Base-by-base conservation (phyloP, 1,139 yeast genomes). In the Saccharomyces hybrid region DNA sequence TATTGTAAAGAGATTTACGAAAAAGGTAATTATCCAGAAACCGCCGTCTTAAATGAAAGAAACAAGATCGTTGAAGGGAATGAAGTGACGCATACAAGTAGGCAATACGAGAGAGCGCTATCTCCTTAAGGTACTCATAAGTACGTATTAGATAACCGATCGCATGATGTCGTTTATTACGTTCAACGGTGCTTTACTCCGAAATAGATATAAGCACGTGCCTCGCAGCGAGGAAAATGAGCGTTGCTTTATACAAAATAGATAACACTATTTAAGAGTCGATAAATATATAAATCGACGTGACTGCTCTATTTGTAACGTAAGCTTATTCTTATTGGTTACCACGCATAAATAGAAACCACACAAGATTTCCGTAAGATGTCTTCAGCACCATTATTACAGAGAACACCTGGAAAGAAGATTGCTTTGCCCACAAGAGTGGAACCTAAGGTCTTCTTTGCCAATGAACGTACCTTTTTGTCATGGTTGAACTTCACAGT, bases 401-500 rank as follows among this genome's bases (percentile, higher is more conserved):
- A 83, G 68, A 76, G 80, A 59, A 76, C 83, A 28, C 85, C 70
- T 62, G 90, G 90, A 61, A 93, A 93, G 74, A 86, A 98, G 76
- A 93, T 93, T 65, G 98, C 99, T 8, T 80, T 95, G 56, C 99
- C 99, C 52, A 95, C 97, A 46, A 81, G 99, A 62, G 97, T 93
- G 30, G 99, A 93, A 73, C 99, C 99, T 63, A 93, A 93, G 73
- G 99, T 93, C 34, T 93, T 93, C 77, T 93, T 93, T 68, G 99
- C 99, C 68, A 93, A 95, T 70, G 99, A 93, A 75, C 88, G 99
- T 79, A 93, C 99, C 1, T 93, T 93, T 70, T 80, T 93, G 59
- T 91, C 98, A 50, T 93, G 99, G 99, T 81, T 93, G 67, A 95
- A 93, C 74, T 93, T 95, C 78, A 93, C 99, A 27, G 98, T 93